Evolutionary conservation across 129 eudicot genomes (phyloP), one percentile per base, ranked within the genome.

Genomic region (Flaveria trinervia): DNA sequence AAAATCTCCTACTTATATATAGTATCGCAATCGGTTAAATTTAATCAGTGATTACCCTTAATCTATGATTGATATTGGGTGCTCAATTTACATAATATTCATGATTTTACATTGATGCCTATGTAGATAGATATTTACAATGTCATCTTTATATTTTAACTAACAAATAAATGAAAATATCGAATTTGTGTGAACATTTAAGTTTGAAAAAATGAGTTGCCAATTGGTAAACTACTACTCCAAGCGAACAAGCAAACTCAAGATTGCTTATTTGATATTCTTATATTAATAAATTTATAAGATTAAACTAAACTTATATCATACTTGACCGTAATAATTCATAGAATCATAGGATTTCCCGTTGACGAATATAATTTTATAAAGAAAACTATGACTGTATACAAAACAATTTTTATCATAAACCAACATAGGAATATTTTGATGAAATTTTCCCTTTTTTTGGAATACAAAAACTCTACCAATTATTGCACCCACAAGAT

Each of bases 181-280:
- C 12, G 1, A 4, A 55, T 6, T 44, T 50, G 80, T 78, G 82
- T 77, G 81, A 77, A 78, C 75, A 77, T 56, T 56, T 18, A 56
- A 69, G 70, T 77, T 22, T 26, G 68, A 56, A 70, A 28, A 70
- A n/a, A 66, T 2, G 64, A 78, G 82, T 45, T 78, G 77, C 77
- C 77, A 70, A 78, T 59, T 6, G 70, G n/a, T 13, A 28, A 78
- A 59, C 60, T 52, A 44, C 45, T 9, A 26, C 67, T 68, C 61
- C 20, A 55, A 41, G 17, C 39, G 25, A 44, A 68, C 60, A 55
- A 68, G 22, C 81, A 77, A 77, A 69, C 51, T 55, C 3, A 18
- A 71, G 14, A 71, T 70, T 70, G 56, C 17, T 3, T n/a, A 56
- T 56, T 56, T 20, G 30, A 20, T 28, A 36, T 50, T 48, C 75